A percentile compares a stretch with the other conserved stretches of the same genome.
Evolutionary conservation across 2,329 filamentous ascomycete genomes (phyloP).

Genomic region (Fusarium buharicum): DNA sequence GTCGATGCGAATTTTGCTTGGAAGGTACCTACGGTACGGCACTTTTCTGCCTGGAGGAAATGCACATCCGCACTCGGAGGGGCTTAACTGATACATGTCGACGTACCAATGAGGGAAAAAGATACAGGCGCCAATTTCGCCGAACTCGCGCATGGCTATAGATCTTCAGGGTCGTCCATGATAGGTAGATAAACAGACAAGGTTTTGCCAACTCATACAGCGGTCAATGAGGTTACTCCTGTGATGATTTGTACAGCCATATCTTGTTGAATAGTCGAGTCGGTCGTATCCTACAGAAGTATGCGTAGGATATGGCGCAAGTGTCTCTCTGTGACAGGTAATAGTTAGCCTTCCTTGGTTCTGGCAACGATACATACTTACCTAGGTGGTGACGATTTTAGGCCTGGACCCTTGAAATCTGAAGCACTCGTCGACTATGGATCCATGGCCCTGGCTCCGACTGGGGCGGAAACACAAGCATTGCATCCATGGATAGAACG

Average conservation of each 20-base stretch:
- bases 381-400: no score
- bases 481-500: slow-evolving; percentile 4
- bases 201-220: background rate
- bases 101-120: slow-evolving; percentile 25
- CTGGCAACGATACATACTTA: no score
- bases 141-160: slow-evolving; percentile 20
- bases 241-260: no score
- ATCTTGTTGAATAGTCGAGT: no score
- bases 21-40: background rate
- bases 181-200: slow-evolving; percentile 6
- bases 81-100: background rate
- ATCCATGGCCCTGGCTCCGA: slow-evolving; percentile 22
- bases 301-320: no score
- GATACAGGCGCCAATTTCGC: slow-evolving; percentile 24
- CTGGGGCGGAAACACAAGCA: slow-evolving; percentile 11
- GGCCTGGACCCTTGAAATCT: slow-evolving; percentile 35
- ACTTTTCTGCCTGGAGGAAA: slow-evolving; percentile 11
- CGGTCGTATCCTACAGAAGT: no score
- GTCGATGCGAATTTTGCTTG: slow-evolving; percentile 3
- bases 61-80: slow-evolving; percentile 35
- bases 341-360: no score
- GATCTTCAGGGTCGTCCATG: slow-evolving; percentile 8
- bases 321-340: no score
- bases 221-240: background rate
- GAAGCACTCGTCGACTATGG: slow-evolving; percentile 23